Percentiles rank a stretch among this genome's conserved stretches.
Evolutionary conservation across 2,329 filamentous ascomycete species (phyloP).

Genomic region (Colletotrichum horii): DNA sequence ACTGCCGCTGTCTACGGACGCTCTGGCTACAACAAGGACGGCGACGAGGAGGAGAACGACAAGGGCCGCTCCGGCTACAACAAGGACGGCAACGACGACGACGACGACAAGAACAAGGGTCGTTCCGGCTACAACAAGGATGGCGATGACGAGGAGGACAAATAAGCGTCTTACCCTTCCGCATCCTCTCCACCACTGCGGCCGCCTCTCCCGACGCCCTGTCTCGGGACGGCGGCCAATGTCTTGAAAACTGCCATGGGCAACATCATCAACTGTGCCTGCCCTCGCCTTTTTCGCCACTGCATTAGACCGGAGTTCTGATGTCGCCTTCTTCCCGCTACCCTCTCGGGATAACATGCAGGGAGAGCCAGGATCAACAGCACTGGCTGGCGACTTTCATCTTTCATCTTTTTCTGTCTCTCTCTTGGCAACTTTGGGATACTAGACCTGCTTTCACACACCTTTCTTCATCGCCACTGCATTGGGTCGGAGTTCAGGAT

Average conservation of each 20-base stretch:
- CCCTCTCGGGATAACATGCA: background rate
- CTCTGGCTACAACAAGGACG: slow-evolving; percentile 49
- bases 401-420: background rate
- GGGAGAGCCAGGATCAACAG: background rate
- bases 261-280: background rate
- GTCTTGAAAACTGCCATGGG: background rate
- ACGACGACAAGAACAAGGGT: slow-evolving; percentile 42
- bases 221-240: background rate
- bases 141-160: slow-evolving; percentile 41
- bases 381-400: slow-evolving; percentile 1
- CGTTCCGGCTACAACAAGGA: slow-evolving; percentile 54
- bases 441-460: background rate
- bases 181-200: background rate
- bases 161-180: slow-evolving; percentile 25
- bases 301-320: slow-evolving; percentile 19
- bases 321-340: background rate
- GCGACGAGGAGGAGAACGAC: slow-evolving; percentile 32
- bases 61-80: slow-evolving; percentile 48
- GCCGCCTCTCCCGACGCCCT: background rate
- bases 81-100: slow-evolving; percentile 36
- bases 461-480: background rate
- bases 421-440: background rate
- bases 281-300: background rate
- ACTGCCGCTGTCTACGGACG: slow-evolving; percentile 43
- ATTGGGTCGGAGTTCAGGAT: slow-evolving; percentile 13